These are phyloP conservation scores for Aspergillus asperescens DNA, from an alignment of 495 filamentous ascomycete species.

Conservation along the genomic window DNA sequence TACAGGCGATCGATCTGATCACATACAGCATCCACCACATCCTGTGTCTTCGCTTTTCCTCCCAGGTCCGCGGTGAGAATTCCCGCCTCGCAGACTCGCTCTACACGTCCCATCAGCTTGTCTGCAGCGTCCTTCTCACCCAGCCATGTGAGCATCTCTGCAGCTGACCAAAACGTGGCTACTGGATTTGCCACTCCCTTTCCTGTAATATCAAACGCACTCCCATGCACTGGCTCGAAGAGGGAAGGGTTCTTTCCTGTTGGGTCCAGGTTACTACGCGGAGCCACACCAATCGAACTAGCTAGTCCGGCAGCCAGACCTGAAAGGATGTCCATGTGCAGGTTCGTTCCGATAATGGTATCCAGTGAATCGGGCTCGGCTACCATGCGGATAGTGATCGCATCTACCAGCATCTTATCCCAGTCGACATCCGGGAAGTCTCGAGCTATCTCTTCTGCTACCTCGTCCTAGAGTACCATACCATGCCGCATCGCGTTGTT, in stretches of 20 bases:
- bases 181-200: slow-evolving; percentile 69
- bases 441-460: slow-evolving; percentile 38
- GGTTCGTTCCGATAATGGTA: slow-evolving; percentile 53
- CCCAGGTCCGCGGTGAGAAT: slow-evolving; percentile 57
- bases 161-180: slow-evolving; percentile 62
- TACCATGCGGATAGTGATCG: slow-evolving; percentile 54
- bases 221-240: slow-evolving; percentile 65
- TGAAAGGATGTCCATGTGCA: slow-evolving; percentile 54
- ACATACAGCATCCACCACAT: slow-evolving; percentile 57
- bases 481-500: slow-evolving; percentile 54
- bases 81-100: slow-evolving; percentile 54
- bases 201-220: slow-evolving; percentile 65
- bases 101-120: slow-evolving; percentile 53
- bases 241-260: slow-evolving; percentile 55
- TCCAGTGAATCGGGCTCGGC: slow-evolving; percentile 48
- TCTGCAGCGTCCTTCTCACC: slow-evolving; percentile 53
- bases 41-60: slow-evolving; percentile 48
- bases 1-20: slow-evolving; percentile 42
- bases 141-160: slow-evolving; percentile 65
- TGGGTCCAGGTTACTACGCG: slow-evolving; percentile 58
- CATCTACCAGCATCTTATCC: slow-evolving; percentile 57
- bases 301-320: slow-evolving; percentile 53
- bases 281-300: slow-evolving; percentile 52
- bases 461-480: slow-evolving; percentile 54
- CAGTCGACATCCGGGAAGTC: slow-evolving; percentile 50